phyloP scores from a whole-genome alignment of 768 basidiomycete genomes.

The Lentinula boryana region DNA sequence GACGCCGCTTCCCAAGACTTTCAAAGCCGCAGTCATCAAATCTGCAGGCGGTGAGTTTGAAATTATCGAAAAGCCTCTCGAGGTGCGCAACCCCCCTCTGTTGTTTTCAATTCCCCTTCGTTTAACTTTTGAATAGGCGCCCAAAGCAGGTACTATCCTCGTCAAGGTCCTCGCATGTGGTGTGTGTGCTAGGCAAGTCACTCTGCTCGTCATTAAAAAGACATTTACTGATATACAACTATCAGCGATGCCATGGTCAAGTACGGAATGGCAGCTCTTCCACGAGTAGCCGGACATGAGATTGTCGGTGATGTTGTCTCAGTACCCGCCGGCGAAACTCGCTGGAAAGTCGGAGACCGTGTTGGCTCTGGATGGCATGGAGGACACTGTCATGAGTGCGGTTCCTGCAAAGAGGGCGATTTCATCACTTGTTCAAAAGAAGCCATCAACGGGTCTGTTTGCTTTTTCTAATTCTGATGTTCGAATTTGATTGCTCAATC shows the following conservation, averaged over 20 bases:
- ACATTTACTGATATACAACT: background rate
- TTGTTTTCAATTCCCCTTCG: background rate
- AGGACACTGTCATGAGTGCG: background rate
- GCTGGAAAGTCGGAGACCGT: conserved; percentile 2
- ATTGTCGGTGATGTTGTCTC: background rate
- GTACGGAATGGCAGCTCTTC: background rate
- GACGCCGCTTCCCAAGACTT: background rate
- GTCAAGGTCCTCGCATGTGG: conserved; percentile 1
- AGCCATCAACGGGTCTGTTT: background rate
- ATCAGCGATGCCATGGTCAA: background rate
- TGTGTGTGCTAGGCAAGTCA: background rate
- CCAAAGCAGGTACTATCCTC: background rate
- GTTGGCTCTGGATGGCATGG: conserved; percentile 2
- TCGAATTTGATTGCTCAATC: background rate
- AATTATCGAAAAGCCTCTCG: background rate
- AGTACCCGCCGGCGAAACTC: background rate
- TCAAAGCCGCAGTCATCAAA: background rate
- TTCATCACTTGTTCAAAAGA: conserved; percentile 2
- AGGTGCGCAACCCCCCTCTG: background rate
- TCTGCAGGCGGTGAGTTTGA: background rate
- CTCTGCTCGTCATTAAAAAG: too few species aligned
- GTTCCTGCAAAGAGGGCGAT: background rate
- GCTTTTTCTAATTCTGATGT: background rate
- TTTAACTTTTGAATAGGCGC: background rate
- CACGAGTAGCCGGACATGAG: background rate